phyloP scores from a whole-genome alignment of 148 eudicot genomes.

The Hydrangea macrophylla region DNA sequence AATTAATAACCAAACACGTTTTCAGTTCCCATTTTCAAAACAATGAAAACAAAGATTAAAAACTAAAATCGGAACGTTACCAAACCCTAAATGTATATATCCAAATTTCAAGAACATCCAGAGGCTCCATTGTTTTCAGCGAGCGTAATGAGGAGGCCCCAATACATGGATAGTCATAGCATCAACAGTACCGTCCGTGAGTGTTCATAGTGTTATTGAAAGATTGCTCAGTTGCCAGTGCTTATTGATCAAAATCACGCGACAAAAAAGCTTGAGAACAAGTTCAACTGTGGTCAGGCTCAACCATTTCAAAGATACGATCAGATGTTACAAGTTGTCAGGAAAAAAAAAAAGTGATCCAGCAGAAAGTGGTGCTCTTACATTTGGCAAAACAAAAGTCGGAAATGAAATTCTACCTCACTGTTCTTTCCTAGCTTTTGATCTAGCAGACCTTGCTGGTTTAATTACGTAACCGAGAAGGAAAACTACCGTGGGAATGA shows the following conservation, averaged over 20 bases:
- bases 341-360: background rate
- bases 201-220: background rate
- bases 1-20: no score
- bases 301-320: background rate
- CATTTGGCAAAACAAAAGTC: conserved; percentile 3
- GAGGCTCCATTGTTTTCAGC: no score
- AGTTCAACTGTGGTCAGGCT: background rate
- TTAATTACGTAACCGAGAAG: conserved; percentile 62
- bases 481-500: conserved; percentile 61
- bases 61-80: no score
- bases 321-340: background rate
- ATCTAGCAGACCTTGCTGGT: conserved; percentile 65
- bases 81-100: no score
- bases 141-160: no score
- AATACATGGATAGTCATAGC: no score
- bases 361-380: conserved; percentile 4
- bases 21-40: no score
- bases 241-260: background rate
- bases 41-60: no score
- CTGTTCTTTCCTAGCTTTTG: conserved; percentile 68
- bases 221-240: background rate
- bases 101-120: no score
- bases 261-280: background rate
- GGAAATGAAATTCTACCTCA: conserved; percentile 30
- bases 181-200: no score